These are phyloP conservation scores for Saccharomycopsis malanga DNA, from an alignment of 805 yeast species.

Conservation along the genomic window DNA sequence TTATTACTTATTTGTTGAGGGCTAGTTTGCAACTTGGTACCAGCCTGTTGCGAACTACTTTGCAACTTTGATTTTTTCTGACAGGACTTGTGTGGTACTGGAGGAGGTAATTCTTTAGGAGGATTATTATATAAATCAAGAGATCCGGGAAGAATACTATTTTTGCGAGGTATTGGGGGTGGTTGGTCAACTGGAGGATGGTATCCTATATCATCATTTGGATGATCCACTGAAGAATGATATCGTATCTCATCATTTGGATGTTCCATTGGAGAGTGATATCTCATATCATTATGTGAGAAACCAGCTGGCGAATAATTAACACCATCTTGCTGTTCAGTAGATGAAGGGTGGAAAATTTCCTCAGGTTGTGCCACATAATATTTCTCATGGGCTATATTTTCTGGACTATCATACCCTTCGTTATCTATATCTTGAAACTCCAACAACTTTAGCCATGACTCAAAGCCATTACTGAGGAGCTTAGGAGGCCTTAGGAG, in stretches of 20 bases:
- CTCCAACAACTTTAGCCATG: conserved; percentile 19
- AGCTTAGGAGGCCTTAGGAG: conserved; percentile 13
- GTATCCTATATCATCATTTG: too few relatives aligned
- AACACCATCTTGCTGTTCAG: too few relatives aligned
- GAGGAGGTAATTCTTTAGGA: conserved; percentile 14
- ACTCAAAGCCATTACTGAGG: conserved; percentile 16
- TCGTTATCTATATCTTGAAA: conserved; percentile 5
- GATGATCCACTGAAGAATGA: too few relatives aligned
- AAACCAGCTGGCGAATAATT: too few relatives aligned
- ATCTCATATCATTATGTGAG: too few relatives aligned
- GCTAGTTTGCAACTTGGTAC: too few relatives aligned
- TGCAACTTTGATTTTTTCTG: too few relatives aligned
- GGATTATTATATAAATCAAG: neutral
- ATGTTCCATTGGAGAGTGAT: too few relatives aligned
- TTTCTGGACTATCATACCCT: neutral
- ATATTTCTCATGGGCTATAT: conserved; percentile 4
- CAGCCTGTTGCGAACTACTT: too few relatives aligned
- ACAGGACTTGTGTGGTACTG: conserved; percentile 14
- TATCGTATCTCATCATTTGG: too few relatives aligned
- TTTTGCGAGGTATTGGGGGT: conserved; percentile 16
- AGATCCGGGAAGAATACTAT: conserved; percentile 1
- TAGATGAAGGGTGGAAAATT: too few relatives aligned
- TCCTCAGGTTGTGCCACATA: conserved; percentile 9
- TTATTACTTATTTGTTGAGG: too few relatives aligned
- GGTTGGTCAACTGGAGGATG: conserved; percentile 1